phyloP scores from a whole-genome alignment of 768 basidiomycete genomes.

The Mrakia frigida region DNA sequence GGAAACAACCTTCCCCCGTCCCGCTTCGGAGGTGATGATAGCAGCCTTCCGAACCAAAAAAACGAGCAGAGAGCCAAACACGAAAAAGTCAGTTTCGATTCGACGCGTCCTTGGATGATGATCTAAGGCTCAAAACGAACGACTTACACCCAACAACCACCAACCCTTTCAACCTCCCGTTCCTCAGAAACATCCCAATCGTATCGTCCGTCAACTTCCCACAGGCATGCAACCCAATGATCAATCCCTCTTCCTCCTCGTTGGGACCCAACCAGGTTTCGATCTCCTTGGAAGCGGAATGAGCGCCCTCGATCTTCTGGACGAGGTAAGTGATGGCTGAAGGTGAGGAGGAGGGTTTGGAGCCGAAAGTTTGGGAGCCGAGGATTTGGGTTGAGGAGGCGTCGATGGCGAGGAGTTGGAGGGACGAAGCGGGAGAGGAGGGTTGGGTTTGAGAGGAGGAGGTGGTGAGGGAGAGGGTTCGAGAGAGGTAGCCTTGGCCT shows the following conservation, averaged over 20 bases:
- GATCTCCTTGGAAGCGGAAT: not conserved
- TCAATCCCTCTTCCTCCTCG: not conserved
- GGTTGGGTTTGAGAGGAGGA: not conserved
- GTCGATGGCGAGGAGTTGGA: not conserved
- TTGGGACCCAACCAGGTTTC: not conserved
- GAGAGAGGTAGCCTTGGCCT: conserved; percentile 12
- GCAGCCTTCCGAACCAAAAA: not conserved
- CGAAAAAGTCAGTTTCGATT: not conserved
- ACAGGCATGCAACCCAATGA: not conserved
- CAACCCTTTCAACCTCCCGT: not conserved
- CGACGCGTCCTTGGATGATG: not conserved
- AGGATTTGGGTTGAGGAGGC: not conserved
- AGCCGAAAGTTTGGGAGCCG: not conserved
- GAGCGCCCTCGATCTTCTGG: not conserved
- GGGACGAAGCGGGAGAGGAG: not conserved
- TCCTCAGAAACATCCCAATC: not conserved
- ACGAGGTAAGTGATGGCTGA: conserved; percentile 11
- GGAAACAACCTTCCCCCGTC: not conserved
- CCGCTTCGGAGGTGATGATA: not conserved
- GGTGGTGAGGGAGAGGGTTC: not conserved
- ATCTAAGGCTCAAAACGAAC: too few relatives aligned
- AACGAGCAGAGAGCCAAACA: too few relatives aligned
- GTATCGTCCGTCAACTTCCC: not conserved
- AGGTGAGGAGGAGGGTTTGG: not conserved
- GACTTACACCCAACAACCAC: conserved; percentile 1